Evolutionary conservation across 2,329 filamentous ascomycete genomes (phyloP).

Genomic region (Ceratocystis cubensis): DNA sequence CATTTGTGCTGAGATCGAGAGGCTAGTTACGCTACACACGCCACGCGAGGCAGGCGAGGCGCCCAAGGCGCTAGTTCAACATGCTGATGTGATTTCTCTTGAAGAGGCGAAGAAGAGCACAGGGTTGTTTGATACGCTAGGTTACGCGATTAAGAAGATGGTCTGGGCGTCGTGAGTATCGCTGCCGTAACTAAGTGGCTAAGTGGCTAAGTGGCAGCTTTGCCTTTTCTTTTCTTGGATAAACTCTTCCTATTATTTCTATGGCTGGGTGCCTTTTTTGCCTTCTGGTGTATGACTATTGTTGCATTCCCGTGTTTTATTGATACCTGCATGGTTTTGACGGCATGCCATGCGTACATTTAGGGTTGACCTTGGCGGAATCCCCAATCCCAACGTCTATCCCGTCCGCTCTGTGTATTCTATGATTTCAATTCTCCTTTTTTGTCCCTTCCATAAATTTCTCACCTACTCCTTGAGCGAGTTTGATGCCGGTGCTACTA

Average conservation of each 20-base stretch:
- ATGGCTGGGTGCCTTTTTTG: constrained; percentile 9
- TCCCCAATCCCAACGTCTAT: neutral
- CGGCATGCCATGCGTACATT: neutral
- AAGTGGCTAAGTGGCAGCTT: no score
- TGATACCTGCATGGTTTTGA: constrained; percentile 6
- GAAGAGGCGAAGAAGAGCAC: constrained; percentile 79
- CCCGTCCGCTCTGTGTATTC: neutral
- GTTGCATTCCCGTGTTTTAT: constrained; percentile 2
- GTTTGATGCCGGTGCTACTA: constrained; percentile 12
- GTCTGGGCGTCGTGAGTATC: constrained; percentile 54
- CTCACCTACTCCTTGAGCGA: neutral
- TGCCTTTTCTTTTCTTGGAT: neutral
- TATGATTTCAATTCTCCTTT: neutral
- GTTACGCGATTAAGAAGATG: constrained; percentile 83
- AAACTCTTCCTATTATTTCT: neutral
- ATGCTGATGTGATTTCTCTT: constrained; percentile 64
- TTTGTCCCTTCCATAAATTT: neutral
- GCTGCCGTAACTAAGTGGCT: neutral
- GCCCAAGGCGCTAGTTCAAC: constrained; percentile 38
- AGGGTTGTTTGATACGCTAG: constrained; percentile 71
- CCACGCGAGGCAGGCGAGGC: constrained; percentile 33
- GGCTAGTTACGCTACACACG: constrained; percentile 42
- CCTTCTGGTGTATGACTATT: neutral
- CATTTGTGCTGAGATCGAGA: constrained; percentile 66
- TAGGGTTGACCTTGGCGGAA: neutral